These are phyloP conservation scores for Blastobotrys elegans DNA, from an alignment of 1,139 yeast species.

Conservation along the genomic window DNA sequence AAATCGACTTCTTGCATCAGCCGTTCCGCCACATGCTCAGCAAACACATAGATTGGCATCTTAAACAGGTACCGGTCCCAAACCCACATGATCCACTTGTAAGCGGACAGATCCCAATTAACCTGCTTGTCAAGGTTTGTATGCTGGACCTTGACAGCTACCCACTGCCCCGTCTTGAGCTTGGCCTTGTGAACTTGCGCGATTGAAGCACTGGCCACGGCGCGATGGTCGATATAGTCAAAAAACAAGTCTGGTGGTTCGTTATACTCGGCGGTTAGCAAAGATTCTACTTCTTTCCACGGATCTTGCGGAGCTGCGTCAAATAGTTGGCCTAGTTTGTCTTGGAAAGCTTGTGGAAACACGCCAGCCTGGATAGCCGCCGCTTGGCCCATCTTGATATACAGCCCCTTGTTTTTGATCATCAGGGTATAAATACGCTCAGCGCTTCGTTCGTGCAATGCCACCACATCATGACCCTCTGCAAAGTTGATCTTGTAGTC, in stretches of 20 bases:
- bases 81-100: slow-evolving; percentile 46
- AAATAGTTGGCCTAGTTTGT: slow-evolving; percentile 51
- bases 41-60: slow-evolving; percentile 56
- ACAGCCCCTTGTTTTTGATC: slow-evolving; percentile 60
- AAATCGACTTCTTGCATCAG: slow-evolving; percentile 60
- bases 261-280: slow-evolving; percentile 46
- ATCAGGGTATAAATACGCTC: slow-evolving; percentile 50
- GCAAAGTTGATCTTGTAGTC: slow-evolving; percentile 52
- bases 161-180: slow-evolving; percentile 48
- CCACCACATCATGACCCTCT: slow-evolving; percentile 42
- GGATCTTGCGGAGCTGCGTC: slow-evolving; percentile 68
- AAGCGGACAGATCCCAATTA: slow-evolving; percentile 54
- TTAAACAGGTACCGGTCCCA: slow-evolving; percentile 55
- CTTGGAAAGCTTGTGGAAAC: slow-evolving; percentile 60
- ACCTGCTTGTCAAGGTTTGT: slow-evolving; percentile 54
- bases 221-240: slow-evolving; percentile 44
- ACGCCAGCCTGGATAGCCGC: slow-evolving; percentile 65
- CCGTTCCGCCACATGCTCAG: slow-evolving; percentile 54
- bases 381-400: slow-evolving; percentile 72
- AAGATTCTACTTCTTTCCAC: slow-evolving; percentile 50
- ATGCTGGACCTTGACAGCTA: slow-evolving; percentile 70
- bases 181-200: slow-evolving; percentile 66
- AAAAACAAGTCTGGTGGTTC: slow-evolving; percentile 45
- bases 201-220: slow-evolving; percentile 67
- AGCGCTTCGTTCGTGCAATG: slow-evolving; percentile 58